A percentile compares a stretch with the other conserved stretches of the same genome.
phyloP scores from a whole-genome alignment of 2,329 filamentous ascomycete genomes.

The Orbilia brochopaga region DNA sequence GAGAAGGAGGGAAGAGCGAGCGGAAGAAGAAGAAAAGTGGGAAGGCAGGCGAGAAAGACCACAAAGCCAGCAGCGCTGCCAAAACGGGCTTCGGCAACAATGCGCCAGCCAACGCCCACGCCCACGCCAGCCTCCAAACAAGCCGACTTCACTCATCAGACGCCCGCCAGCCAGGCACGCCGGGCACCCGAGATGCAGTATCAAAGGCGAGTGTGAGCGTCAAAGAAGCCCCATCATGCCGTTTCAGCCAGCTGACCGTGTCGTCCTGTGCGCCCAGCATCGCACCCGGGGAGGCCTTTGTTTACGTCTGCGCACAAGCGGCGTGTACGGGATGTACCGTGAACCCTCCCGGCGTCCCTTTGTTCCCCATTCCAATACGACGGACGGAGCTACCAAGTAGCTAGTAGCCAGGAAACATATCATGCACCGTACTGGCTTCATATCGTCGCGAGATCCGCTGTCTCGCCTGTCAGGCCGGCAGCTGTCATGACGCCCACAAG shows the following conservation, averaged over 20 bases:
- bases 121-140: slow-evolving; percentile 11
- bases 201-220: no score
- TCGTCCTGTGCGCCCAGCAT: no score
- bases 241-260: no score
- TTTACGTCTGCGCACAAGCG: no score
- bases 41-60: slow-evolving; percentile 37
- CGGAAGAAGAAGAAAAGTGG: slow-evolving; percentile 40
- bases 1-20: slow-evolving; percentile 17
- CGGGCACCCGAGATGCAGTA: background rate
- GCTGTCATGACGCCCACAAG: background rate
- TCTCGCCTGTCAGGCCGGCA: background rate
- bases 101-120: slow-evolving; percentile 44
- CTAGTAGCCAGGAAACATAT: no score
- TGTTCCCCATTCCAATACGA: no score
- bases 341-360: no score
- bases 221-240: no score
- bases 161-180: background rate
- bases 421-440: no score
- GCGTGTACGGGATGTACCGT: no score
- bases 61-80: slow-evolving; percentile 29
- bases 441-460: background rate
- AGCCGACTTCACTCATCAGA: background rate
- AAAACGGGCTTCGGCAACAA: slow-evolving; percentile 43
- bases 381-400: no score
- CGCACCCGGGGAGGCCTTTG: no score